Conservation (phyloP, 768 basidiomycete species). For the Pisolithus albus region DNA sequence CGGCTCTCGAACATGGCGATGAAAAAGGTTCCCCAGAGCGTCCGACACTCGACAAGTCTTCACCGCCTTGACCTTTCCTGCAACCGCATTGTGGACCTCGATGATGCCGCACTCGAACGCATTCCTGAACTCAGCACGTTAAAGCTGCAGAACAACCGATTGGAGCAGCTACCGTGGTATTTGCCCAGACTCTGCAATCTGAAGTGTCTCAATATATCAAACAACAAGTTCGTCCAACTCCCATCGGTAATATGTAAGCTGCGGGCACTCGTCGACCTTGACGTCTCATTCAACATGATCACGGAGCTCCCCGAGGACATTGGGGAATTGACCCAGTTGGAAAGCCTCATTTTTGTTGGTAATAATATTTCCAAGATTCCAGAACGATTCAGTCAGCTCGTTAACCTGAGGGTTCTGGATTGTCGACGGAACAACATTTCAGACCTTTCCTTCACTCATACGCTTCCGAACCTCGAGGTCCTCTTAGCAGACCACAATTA, state of each 20-base stretch:
- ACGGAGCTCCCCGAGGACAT: constrained; percentile 75
- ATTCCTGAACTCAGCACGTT: constrained; percentile 65
- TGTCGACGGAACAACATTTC: constrained; percentile 79
- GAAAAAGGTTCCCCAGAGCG: constrained; percentile 83
- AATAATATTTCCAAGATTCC: constrained; percentile 77
- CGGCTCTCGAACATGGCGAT: constrained; percentile 87
- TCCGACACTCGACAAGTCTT: constrained; percentile 68
- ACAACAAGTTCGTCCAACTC: constrained; percentile 82
- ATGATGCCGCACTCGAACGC: constrained; percentile 76
- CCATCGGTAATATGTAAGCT: constrained; percentile 74
- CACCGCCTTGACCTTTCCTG: constrained; percentile 82
- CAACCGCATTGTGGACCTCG: constrained; percentile 85
- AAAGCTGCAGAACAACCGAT: constrained; percentile 83
- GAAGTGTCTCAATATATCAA: constrained; percentile 83
- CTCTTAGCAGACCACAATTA: constrained; percentile 80
- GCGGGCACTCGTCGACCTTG: constrained; percentile 70
- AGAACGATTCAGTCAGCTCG: constrained; percentile 46
- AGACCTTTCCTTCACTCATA: constrained; percentile 64
- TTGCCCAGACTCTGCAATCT: constrained; percentile 71
- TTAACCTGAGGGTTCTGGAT: constrained; percentile 65
- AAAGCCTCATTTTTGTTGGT: constrained; percentile 75
- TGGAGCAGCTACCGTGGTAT: constrained; percentile 80
- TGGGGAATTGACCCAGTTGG: constrained; percentile 58
- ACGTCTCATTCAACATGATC: constrained; percentile 92
- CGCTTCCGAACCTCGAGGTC: constrained; percentile 59